Base-by-base conservation (phyloP, 1,284 basidiomycete genomes). In the Cryptococcus hybrid region DNA sequence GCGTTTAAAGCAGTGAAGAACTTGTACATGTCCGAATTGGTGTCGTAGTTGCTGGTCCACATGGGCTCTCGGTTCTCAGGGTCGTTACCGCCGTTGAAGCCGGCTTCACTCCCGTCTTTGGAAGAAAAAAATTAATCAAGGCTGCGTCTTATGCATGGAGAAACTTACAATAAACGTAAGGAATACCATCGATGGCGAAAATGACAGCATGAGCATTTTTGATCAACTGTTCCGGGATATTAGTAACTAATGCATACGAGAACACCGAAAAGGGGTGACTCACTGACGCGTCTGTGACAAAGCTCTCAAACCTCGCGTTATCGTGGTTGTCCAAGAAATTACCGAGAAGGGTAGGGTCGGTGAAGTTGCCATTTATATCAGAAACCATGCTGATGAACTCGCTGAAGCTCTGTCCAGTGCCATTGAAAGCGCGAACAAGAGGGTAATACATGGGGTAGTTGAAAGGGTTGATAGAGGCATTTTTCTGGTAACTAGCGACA, bases 1-100 rank as follows among this genome's bases (percentile, higher is more conserved):
- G 77, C 80, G 67, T 88, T 90, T 43, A 90, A 78, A 3, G 80
- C 73, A 49, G 46, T 80, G 56, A 86, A 80, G 69, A 83, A 83
- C 44, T 75, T 68, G 55, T 87, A 84, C 62, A 86, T 80, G 2
- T 82, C 78, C 2, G 59, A 63, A 15, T 78, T 63, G 5, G 68
- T 74, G 7, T 79, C 71, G 64, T 80, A 84, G 56, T 80, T 78
- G 46, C 79, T 65, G 15, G 68, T 68, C 77, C 77, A 79, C 13
- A 78, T 61, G 2, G 76, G 67, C 52, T 78, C 75, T 38, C 74
- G 61, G 67, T 79, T 79, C 46, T 56, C 57, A 0, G 77, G 77
- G 56, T 79, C 76, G 36, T 67, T 71, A 59, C 76, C 79, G n/a
- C 82, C 82, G 24, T 67, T 74, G 59, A 72, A 82, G n/a, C 66